phyloP scores from a whole-genome alignment of 2,329 filamentous ascomycete species.

The Ilyonectria destructans region DNA sequence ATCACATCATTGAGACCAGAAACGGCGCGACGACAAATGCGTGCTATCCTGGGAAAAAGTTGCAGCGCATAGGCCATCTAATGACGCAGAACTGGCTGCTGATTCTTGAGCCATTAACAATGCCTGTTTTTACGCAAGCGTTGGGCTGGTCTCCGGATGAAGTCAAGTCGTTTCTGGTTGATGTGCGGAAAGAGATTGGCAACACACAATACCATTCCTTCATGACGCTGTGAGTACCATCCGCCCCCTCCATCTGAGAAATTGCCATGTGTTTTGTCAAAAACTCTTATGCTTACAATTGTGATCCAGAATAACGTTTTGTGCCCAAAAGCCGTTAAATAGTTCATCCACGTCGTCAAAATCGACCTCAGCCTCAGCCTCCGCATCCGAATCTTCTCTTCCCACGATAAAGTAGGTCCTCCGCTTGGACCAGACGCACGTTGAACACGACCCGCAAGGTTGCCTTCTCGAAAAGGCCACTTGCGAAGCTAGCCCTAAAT shows the following conservation, averaged over 20 bases:
- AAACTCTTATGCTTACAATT: constrained; percentile 25
- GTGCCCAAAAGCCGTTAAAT: constrained; percentile 38
- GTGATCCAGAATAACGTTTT: constrained; percentile 35
- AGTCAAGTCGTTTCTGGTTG: constrained; percentile 35
- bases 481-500: not conserved
- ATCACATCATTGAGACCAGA: constrained; percentile 42
- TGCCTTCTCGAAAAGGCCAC: not conserved
- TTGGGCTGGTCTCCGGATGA: constrained; percentile 42
- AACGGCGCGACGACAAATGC: constrained; percentile 45
- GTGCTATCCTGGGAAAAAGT: constrained; percentile 45
- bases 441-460: constrained; percentile 6
- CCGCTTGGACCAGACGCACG: constrained; percentile 10
- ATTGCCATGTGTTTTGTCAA: constrained; percentile 10
- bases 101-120: constrained; percentile 43
- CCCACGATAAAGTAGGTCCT: not conserved
- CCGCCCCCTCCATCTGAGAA: constrained; percentile 17
- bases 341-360: constrained; percentile 30
- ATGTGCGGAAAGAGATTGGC: constrained; percentile 42
- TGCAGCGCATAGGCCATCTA: constrained; percentile 43
- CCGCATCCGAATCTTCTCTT: constrained; percentile 33
- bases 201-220: constrained; percentile 46
- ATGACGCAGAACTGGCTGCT: constrained; percentile 46
- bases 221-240: constrained; percentile 44
- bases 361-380: constrained; percentile 35
- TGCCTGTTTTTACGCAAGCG: constrained; percentile 42